Percentiles rank a stretch among this genome's conserved stretches.
These are phyloP conservation scores for Naganishia friedmannii DNA, from an alignment of 768 basidiomycete genomes.

Conservation along the genomic window DNA sequence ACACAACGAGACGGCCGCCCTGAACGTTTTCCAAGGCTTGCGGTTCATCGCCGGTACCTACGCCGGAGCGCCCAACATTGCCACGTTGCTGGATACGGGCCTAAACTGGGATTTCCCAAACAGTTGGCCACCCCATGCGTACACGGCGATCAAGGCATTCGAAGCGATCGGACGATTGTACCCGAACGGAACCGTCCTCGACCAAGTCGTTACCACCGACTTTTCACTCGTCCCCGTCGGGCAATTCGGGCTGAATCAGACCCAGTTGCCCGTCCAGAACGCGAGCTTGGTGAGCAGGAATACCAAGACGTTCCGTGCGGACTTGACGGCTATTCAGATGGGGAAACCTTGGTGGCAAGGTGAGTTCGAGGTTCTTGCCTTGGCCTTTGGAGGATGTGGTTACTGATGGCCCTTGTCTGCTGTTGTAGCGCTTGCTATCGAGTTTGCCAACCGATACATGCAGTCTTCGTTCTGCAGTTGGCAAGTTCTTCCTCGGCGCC, in stretches of 20 bases:
- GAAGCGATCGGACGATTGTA: constrained; percentile 70
- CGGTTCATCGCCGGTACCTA: constrained; percentile 74
- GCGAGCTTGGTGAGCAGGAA: constrained; percentile 52
- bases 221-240: constrained; percentile 70
- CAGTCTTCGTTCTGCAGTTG: constrained; percentile 83
- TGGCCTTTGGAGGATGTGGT: constrained; percentile 56
- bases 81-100: constrained; percentile 73
- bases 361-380: constrained; percentile 65
- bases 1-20: constrained; percentile 60
- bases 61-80: constrained; percentile 75
- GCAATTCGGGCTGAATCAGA: constrained; percentile 76
- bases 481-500: constrained; percentile 54
- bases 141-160: constrained; percentile 75
- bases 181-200: constrained; percentile 59
- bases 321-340: constrained; percentile 54
- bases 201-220: constrained; percentile 57
- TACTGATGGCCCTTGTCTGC: constrained; percentile 60
- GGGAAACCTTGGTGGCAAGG: constrained; percentile 47
- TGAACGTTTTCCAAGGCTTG: constrained; percentile 69
- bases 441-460: constrained; percentile 81
- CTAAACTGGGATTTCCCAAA: constrained; percentile 60
- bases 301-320: constrained; percentile 59
- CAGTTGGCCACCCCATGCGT: constrained; percentile 63
- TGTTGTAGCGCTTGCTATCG: constrained; percentile 59
- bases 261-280: constrained; percentile 68